A percentile compares a stretch with the other conserved stretches of the same genome.
Evolutionary conservation across 257 asterid species (phyloP).

Genomic region (Mitragyna speciosa): DNA sequence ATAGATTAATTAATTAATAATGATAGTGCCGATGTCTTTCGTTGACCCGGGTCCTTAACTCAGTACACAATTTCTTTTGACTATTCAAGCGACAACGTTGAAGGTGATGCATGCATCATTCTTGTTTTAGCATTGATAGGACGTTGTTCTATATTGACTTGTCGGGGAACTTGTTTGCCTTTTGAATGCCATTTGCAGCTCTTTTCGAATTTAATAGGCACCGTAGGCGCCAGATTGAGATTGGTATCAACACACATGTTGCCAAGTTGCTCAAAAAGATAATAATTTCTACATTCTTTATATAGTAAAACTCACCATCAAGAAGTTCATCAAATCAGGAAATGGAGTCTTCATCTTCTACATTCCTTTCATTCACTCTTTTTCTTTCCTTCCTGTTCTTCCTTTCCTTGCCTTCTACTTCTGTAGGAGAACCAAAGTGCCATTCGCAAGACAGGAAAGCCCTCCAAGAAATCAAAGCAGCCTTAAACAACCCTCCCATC

Average conservation of each 20-base stretch:
- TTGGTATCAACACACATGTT: too few species aligned
- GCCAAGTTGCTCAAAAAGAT: too few species aligned
- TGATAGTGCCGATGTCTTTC: conserved; percentile 35
- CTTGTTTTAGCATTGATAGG: conserved; percentile 59
- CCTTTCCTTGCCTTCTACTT: conserved; percentile 4
- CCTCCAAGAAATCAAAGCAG: conserved; percentile 51
- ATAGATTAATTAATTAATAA: too few species aligned
- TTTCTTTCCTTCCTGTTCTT: conserved; percentile 22
- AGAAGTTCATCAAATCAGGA: too few species aligned
- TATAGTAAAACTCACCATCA: too few species aligned
- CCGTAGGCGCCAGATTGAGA: too few species aligned
- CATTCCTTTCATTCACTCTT: background rate
- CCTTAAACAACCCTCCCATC: conserved; percentile 41
- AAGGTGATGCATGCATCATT: conserved; percentile 40
- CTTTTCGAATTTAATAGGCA: too few species aligned
- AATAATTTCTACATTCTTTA: too few species aligned
- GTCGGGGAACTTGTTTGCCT: conserved; percentile 49
- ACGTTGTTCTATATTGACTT: conserved; percentile 35
- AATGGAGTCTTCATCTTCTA: conserved; percentile 13
- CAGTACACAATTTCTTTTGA: too few species aligned
- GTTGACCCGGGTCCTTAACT: conserved; percentile 12
- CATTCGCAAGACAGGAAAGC: conserved; percentile 59
- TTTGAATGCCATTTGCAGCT: conserved; percentile 38
- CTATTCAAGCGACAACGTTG: conserved; percentile 42
- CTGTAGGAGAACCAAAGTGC: conserved; percentile 33